A percentile compares a stretch with the other conserved stretches of the same genome.
phyloP scores from a whole-genome alignment of 2,329 filamentous ascomycete species.

The Diaporthe sp. region DNA sequence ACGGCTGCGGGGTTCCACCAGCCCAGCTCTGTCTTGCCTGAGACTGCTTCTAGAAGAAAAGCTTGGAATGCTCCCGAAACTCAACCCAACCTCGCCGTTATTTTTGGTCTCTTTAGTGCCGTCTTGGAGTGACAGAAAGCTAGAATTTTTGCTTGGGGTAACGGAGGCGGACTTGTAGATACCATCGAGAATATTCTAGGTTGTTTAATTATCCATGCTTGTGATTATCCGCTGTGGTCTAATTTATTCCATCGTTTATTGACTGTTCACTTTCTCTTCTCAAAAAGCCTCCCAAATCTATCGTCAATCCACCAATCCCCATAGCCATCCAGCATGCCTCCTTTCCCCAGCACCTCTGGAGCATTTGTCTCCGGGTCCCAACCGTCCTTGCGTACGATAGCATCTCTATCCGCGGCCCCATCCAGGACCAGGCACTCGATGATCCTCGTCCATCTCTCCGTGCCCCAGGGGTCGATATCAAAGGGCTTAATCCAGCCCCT shows the following conservation, averaged over 20 bases:
- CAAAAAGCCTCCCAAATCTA: slow-evolving; percentile 11
- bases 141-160: neutral
- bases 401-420: slow-evolving; percentile 45
- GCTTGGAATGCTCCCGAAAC: slow-evolving; percentile 26
- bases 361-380: slow-evolving; percentile 49
- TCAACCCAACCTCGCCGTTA: slow-evolving; percentile 1
- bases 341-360: slow-evolving; percentile 43
- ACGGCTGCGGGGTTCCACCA: neutral
- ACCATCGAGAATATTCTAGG: neutral
- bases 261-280: neutral
- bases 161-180: no score
- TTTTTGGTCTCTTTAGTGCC: neutral
- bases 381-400: slow-evolving; percentile 44
- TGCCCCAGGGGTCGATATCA: slow-evolving; percentile 45
- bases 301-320: slow-evolving; percentile 28
- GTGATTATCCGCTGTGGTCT: neutral
- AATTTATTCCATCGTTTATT: neutral
- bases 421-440: slow-evolving; percentile 45
- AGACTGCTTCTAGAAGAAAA: slow-evolving; percentile 26
- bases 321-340: slow-evolving; percentile 15
- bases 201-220: neutral
- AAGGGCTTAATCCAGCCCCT: slow-evolving; percentile 49
- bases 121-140: neutral
- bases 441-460: slow-evolving; percentile 47
- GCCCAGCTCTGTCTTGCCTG: neutral